A percentile compares a stretch with the other conserved stretches of the same genome.
These are phyloP conservation scores for Saksenaea vasiformis DNA, from an alignment of 371 early-diverging fungal species.

Conservation along the genomic window DNA sequence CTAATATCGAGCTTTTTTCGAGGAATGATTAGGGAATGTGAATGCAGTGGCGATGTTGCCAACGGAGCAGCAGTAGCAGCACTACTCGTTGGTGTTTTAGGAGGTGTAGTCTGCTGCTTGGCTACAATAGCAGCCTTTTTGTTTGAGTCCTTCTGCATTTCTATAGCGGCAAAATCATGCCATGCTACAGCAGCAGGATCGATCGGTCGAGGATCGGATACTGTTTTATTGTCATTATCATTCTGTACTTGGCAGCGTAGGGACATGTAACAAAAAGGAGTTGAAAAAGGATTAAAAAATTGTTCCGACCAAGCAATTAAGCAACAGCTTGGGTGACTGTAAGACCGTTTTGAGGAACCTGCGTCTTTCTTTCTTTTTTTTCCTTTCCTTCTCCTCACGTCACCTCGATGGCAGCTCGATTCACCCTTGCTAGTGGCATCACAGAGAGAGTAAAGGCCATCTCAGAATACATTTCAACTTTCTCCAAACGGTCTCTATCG, in stretches of 20 bases:
- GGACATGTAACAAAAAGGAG: too few species aligned
- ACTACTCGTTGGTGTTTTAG: neutral
- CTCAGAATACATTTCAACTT: constrained; percentile 16
- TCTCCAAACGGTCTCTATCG: constrained; percentile 23
- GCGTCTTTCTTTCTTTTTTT: neutral
- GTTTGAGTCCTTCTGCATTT: neutral
- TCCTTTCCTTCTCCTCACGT: neutral
- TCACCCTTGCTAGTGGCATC: constrained; percentile 22
- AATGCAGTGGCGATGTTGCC: neutral
- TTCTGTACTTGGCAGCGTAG: too few species aligned
- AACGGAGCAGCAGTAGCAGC: neutral
- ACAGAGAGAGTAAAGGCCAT: constrained; percentile 12
- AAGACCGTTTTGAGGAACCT: neutral
- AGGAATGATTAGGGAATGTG: neutral
- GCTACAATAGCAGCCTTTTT: neutral
- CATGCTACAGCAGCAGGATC: constrained; percentile 6
- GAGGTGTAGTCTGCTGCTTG: neutral
- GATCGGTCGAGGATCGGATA: neutral
- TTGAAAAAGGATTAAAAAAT: too few species aligned
- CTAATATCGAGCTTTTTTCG: neutral
- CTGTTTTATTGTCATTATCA: too few species aligned
- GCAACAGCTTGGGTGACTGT: neutral
- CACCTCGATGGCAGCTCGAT: constrained; percentile 23
- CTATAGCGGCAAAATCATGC: neutral
- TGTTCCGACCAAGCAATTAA: neutral